Evolutionary conservation across 108 stramenopile genomes (phyloP).

Genomic region (Discostella pseudostelligera): DNA sequence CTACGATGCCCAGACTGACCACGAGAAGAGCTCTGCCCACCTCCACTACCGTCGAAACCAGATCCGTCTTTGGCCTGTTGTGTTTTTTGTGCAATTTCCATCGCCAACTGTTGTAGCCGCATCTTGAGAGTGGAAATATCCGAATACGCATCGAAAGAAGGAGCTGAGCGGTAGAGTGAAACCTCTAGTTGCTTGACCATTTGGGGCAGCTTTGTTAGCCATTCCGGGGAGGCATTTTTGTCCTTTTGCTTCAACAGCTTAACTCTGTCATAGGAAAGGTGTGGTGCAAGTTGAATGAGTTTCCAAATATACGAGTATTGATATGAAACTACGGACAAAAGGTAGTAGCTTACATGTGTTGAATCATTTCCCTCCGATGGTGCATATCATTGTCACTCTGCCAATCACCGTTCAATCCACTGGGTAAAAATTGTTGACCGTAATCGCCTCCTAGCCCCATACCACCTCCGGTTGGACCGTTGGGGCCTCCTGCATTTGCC

Average conservation of each 20-base stretch:
- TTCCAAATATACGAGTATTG: background rate
- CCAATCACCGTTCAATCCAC: slow-evolving; percentile 79
- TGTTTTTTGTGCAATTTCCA: slow-evolving; percentile 77
- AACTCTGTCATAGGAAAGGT: slow-evolving; percentile 51
- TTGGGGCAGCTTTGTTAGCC: slow-evolving; percentile 89
- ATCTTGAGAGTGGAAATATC: slow-evolving; percentile 86
- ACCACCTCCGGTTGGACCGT: slow-evolving; percentile 30
- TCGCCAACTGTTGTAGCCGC: slow-evolving; percentile 87
- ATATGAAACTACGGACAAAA: background rate
- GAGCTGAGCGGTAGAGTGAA: slow-evolving; percentile 87
- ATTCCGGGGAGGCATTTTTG: slow-evolving; percentile 87
- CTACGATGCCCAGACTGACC: slow-evolving; percentile 10
- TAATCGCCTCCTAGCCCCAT: slow-evolving; percentile 25
- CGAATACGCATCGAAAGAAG: slow-evolving; percentile 86
- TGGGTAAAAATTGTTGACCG: slow-evolving; percentile 43
- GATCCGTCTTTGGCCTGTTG: slow-evolving; percentile 48
- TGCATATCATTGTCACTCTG: slow-evolving; percentile 86
- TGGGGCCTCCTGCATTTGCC: slow-evolving; percentile 16
- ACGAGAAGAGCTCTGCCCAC: slow-evolving; percentile 6
- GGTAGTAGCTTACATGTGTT: slow-evolving; percentile 79
- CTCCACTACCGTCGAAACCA: slow-evolving; percentile 1
- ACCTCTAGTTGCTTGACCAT: slow-evolving; percentile 97
- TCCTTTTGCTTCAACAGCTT: slow-evolving; percentile 87
- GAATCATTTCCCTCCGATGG: slow-evolving; percentile 89
- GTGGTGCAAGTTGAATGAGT: background rate